A percentile compares a stretch with the other conserved stretches of the same genome.
Evolutionary conservation across 139 green algal genomes (phyloP).

Genomic region (Axilococcus clingmanii): DNA sequence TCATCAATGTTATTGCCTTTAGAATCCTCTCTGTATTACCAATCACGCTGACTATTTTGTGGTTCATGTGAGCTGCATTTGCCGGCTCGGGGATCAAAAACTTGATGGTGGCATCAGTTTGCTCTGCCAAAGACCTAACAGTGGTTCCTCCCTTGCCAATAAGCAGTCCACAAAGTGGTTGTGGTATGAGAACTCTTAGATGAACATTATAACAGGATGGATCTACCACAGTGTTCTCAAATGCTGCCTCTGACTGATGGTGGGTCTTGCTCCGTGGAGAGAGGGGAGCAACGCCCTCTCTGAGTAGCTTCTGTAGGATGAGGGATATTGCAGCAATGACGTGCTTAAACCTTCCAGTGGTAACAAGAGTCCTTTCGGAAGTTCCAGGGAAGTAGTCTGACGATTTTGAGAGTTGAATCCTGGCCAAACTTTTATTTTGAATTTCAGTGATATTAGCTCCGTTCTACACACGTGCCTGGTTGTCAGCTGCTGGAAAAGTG

Average conservation of each 20-base stretch:
- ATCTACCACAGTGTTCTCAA: neutral
- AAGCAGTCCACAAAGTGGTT: slow-evolving; percentile 61
- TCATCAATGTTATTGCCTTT: slow-evolving; percentile 18
- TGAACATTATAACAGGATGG: slow-evolving; percentile 43
- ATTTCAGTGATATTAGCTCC: slow-evolving; percentile 68
- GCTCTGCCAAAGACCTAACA: slow-evolving; percentile 55
- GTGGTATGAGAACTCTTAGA: too few species aligned
- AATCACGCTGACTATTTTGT: slow-evolving; percentile 25
- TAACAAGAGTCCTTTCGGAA: slow-evolving; percentile 61
- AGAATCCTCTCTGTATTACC: slow-evolving; percentile 9
- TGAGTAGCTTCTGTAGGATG: slow-evolving; percentile 55
- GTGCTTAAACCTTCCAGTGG: slow-evolving; percentile 49
- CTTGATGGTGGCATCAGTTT: slow-evolving; percentile 36
- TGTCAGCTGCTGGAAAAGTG: neutral
- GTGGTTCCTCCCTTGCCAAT: slow-evolving; percentile 69
- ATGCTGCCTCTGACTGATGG: neutral
- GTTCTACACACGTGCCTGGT: slow-evolving; percentile 22
- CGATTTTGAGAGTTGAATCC: slow-evolving; percentile 53
- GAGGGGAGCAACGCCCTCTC: slow-evolving; percentile 24
- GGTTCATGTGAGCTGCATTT: slow-evolving; percentile 1
- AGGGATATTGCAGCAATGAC: slow-evolving; percentile 62
- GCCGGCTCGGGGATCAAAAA: slow-evolving; percentile 1
- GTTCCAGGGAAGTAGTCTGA: slow-evolving; percentile 52
- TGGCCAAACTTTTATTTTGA: slow-evolving; percentile 44
- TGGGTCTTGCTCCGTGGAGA: neutral